Evolutionary conservation across 2,329 filamentous ascomycete genomes (phyloP).

Genomic region (Aureobasidium sp.): DNA sequence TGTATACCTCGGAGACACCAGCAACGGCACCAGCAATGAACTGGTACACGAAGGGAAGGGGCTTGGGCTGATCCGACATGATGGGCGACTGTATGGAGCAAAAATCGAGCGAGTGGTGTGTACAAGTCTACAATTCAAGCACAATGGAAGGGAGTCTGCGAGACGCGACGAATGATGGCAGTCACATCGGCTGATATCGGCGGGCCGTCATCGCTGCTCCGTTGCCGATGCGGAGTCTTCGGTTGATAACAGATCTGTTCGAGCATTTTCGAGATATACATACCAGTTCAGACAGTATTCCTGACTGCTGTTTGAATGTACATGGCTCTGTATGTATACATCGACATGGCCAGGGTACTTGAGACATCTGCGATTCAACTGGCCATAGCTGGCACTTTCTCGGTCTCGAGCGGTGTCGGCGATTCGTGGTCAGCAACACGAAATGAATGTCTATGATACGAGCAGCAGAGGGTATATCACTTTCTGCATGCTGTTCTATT

Average conservation of each 20-base stretch:
- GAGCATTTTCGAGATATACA: background rate
- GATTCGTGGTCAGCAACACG: constrained; percentile 16
- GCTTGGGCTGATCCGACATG: constrained; percentile 65
- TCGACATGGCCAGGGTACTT: background rate
- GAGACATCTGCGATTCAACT: background rate
- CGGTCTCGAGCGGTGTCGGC: constrained; percentile 16
- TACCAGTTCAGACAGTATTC: background rate
- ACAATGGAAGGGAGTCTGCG: background rate
- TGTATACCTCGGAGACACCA: constrained; percentile 93
- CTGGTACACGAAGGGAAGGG: constrained; percentile 93
- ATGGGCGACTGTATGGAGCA: constrained; percentile 19
- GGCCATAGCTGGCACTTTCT: background rate
- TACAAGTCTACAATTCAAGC: background rate
- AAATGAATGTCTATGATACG: no score
- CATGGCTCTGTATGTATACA: no score
- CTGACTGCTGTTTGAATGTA: background rate
- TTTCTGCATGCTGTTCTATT: no score
- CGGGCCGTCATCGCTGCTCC: constrained; percentile 3
- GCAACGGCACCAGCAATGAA: constrained; percentile 97
- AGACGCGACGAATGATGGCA: constrained; percentile 4
- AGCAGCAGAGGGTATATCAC: no score
- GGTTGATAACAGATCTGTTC: background rate
- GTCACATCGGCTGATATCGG: constrained; percentile 13
- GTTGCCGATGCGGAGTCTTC: background rate
- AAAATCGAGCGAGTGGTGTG: background rate